Percentiles rank a stretch among this genome's conserved stretches.
Conservation (phyloP, 371 early-diverging fungal genomes). For the Parasitella parasitica region DNA sequence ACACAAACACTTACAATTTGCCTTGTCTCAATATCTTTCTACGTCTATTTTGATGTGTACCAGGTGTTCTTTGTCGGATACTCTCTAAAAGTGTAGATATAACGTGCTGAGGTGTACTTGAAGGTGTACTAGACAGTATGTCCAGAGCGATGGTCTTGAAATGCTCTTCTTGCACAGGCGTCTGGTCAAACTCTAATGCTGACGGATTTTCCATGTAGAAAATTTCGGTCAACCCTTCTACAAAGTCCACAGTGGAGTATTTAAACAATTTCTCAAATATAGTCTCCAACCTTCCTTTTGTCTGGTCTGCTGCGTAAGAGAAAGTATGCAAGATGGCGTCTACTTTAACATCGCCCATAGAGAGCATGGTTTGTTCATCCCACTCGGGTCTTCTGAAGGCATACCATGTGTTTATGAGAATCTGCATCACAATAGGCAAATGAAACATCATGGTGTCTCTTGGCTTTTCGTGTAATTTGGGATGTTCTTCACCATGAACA, state of each 20-base stretch:
- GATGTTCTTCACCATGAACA: slow-evolving; percentile 26
- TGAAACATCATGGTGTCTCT: slow-evolving; percentile 54
- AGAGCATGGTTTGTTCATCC: slow-evolving; percentile 10
- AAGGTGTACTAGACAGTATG: slow-evolving; percentile 51
- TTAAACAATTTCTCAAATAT: slow-evolving; percentile 62
- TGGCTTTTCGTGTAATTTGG: slow-evolving; percentile 22
- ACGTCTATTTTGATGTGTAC: slow-evolving; percentile 39
- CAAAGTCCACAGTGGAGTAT: slow-evolving; percentile 54
- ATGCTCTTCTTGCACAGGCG: slow-evolving; percentile 13
- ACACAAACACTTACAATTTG: slow-evolving; percentile 52
- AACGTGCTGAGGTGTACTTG: slow-evolving; percentile 55
- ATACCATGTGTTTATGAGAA: slow-evolving; percentile 54
- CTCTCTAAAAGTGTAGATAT: slow-evolving; percentile 56
- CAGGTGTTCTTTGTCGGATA: slow-evolving; percentile 55
- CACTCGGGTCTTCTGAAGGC: slow-evolving; percentile 46
- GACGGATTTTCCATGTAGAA: slow-evolving; percentile 62
- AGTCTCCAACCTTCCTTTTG: slow-evolving; percentile 50
- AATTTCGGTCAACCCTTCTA: slow-evolving; percentile 65
- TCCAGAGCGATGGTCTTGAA: slow-evolving; percentile 46
- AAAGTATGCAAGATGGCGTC: slow-evolving; percentile 48
- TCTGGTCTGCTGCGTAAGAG: slow-evolving; percentile 46
- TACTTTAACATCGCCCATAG: slow-evolving; percentile 38
- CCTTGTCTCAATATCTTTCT: slow-evolving; percentile 47
- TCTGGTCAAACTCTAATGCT: slow-evolving; percentile 38
- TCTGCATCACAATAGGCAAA: slow-evolving; percentile 53